These are phyloP conservation scores for Malassezia vespertilionis DNA, from an alignment of 1,284 basidiomycete species.

Conservation along the genomic window DNA sequence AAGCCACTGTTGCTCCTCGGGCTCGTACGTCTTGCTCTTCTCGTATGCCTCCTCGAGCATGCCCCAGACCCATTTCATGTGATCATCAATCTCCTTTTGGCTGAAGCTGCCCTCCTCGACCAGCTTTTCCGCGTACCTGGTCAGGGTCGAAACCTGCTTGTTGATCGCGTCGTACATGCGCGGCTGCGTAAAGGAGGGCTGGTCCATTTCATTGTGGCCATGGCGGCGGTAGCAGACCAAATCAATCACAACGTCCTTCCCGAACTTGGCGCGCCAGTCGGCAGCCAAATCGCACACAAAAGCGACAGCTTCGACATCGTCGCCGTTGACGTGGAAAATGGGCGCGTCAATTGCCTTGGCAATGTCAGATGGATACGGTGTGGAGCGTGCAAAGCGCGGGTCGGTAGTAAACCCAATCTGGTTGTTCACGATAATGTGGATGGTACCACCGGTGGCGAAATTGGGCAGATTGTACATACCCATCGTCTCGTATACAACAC, in stretches of 20 bases:
- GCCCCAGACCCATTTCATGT: constrained; percentile 98
- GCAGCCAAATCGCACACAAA: constrained; percentile 96
- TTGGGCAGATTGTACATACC: constrained; percentile 89
- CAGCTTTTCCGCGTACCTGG: constrained; percentile 81
- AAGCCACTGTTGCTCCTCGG: constrained; percentile 70
- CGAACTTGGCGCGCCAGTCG: constrained; percentile 95
- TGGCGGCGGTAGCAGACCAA: constrained; percentile 97
- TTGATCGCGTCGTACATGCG: constrained; percentile 97
- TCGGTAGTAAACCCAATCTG: constrained; percentile 99
- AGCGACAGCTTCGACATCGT: constrained; percentile 87
- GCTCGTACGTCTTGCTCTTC: constrained; percentile 84
- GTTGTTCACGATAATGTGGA: constrained; percentile 98
- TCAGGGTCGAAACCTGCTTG: constrained; percentile 82
- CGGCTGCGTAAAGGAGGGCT: constrained; percentile 96
- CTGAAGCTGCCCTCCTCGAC: constrained; percentile 87
- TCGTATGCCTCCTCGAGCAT: constrained; percentile 89
- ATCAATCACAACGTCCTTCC: constrained; percentile 97
- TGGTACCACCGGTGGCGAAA: constrained; percentile 95
- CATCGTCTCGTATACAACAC: constrained; percentile 98
- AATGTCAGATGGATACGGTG: constrained; percentile 96
- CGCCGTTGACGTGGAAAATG: constrained; percentile 99
- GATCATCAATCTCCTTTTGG: constrained; percentile 90
- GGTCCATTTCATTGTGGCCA: constrained; percentile 98
- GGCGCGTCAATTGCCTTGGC: constrained; percentile 97
- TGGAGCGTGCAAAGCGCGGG: constrained; percentile 91